These are phyloP conservation scores for Candida easanensis DNA, from an alignment of 805 yeast genomes.

Conservation along the genomic window DNA sequence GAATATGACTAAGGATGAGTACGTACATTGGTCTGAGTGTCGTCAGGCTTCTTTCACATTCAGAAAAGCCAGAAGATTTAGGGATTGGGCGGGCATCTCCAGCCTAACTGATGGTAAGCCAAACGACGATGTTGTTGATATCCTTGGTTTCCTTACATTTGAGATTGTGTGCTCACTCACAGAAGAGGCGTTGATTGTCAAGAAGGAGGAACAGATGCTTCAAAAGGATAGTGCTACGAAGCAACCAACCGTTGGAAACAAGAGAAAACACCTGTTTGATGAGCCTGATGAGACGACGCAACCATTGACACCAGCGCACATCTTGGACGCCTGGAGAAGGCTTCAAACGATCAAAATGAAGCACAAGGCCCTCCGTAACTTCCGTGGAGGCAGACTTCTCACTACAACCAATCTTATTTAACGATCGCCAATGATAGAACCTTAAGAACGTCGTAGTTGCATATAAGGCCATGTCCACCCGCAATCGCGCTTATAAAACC, in stretches of 20 bases:
- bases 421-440: neutral
- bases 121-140: conserved; percentile 94
- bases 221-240: conserved; percentile 26
- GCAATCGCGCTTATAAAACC: too few relatives aligned
- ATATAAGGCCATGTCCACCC: too few relatives aligned
- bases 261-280: conserved; percentile 67
- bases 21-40: conserved; percentile 98
- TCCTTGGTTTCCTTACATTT: conserved; percentile 90
- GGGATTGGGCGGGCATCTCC: conserved; percentile 93
- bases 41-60: conserved; percentile 96
- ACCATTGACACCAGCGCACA: conserved; percentile 77
- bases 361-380: conserved; percentile 65
- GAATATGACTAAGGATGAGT: conserved; percentile 94
- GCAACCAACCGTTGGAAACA: conserved; percentile 35
- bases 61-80: conserved; percentile 87
- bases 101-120: conserved; percentile 86
- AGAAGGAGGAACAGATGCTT: conserved; percentile 59
- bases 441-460: too few relatives aligned
- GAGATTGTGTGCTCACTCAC: conserved; percentile 95
- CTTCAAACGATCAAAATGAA: conserved; percentile 57
- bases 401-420: conserved; percentile 35
- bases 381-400: conserved; percentile 47
- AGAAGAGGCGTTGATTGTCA: conserved; percentile 83
- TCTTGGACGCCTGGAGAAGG: conserved; percentile 86
- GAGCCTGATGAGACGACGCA: conserved; percentile 82